Base-by-base conservation (phyloP, 2,329 filamentous ascomycete genomes). In the Gliomastix tumulicola region DNA sequence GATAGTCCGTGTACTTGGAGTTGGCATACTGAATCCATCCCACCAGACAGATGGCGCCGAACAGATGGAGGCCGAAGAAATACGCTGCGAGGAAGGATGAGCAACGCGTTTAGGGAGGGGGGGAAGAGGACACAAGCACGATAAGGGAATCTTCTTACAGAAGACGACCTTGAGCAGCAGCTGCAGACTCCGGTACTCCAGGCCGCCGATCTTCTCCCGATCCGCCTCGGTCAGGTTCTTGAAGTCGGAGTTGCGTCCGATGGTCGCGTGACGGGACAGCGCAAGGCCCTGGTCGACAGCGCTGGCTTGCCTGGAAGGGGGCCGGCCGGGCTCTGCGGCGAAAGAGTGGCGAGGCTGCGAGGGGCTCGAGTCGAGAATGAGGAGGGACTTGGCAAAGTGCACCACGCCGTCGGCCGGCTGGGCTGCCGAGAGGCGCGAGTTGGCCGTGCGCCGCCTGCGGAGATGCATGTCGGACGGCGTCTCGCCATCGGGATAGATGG, bases 181-280 rank as follows among this genome's bases (percentile, higher is more conserved):
- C 57, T 95, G 94, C 41, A 98, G 59, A 0, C 89, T 86, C 6
- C 92, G 82, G 53, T 98, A 98, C 57, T 98, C 92, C 44, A 98
- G 95, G 16, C 92, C 92, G 10, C 92, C 92, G 3, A 98, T 66
- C 59, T 97, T 92, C 54, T 98, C 89, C 46, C 92, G 78, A 59
- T 98, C 88, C 44, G 92, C 88, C 47, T 94, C 84, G 0, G 84
- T 86, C 45, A 98, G 61, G 46, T 89, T 87, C 11, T 92, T 74
- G 52, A 97, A 98, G 25, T 86, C 83, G 11, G 90, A 97, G 57
- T 98, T 98, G 44, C 92, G 80, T 17, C 84, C 90, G 37, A 96
- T 76, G 0, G 92, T 98, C 3, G 92, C 87, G 41, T 89, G 82
- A 75, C 88, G 97, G 57, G 88, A 96, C 35, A 98, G 74, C n/a